Percentiles rank a stretch among this genome's conserved stretches.
phyloP scores from a whole-genome alignment of 1,139 yeast species.

The Candida albicans region DNA sequence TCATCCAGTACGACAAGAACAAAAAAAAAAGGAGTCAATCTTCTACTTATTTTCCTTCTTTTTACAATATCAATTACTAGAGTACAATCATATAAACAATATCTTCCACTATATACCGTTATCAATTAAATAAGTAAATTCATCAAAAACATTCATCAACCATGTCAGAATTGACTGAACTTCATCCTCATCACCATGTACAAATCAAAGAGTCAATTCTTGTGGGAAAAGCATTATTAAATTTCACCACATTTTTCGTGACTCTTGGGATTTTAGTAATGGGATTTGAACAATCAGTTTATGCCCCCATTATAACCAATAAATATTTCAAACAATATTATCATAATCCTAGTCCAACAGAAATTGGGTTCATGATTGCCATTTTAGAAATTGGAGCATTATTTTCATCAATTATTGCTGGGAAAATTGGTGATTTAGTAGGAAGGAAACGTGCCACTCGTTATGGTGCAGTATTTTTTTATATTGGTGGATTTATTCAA shows the following conservation, averaged over 20 bases:
- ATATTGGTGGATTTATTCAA: constrained; percentile 79
- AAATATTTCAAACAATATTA: constrained; percentile 72
- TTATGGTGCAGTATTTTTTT: constrained; percentile 78
- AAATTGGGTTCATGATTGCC: constrained; percentile 53
- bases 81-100: too few relatives aligned
- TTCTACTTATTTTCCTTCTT: neutral
- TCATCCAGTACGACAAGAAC: too few relatives aligned
- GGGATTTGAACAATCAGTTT: constrained; percentile 65
- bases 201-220: constrained; percentile 43
- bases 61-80: neutral
- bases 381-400: constrained; percentile 74
- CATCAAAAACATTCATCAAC: neutral
- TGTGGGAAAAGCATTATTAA: constrained; percentile 53
- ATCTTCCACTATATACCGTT: too few relatives aligned
- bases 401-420: constrained; percentile 73
- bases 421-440: constrained; percentile 72
- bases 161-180: constrained; percentile 2
- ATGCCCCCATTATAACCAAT: constrained; percentile 65
- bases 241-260: constrained; percentile 60
- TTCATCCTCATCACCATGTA: constrained; percentile 25
- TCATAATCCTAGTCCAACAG: constrained; percentile 56
- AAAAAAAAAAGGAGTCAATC: too few relatives aligned
- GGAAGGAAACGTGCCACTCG: constrained; percentile 83
- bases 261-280: constrained; percentile 59
- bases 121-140: neutral